Base-by-base conservation (phyloP, 495 filamentous ascomycete species). In the Entonaema liquescens region DNA sequence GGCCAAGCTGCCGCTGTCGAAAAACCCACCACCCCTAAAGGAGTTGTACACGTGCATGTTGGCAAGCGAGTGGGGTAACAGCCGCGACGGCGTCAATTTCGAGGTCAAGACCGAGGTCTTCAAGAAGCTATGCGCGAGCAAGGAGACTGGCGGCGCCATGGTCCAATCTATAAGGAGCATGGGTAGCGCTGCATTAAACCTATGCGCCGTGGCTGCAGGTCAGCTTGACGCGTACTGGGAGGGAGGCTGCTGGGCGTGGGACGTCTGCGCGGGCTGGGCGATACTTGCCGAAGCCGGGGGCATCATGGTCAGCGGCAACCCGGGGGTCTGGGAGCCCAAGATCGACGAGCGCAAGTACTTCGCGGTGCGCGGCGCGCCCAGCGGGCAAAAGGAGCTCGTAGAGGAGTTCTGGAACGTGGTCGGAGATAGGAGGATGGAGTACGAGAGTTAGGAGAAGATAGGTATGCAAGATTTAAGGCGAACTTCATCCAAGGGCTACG, bases 201-300 rank as follows among this genome's bases (percentile, higher is more conserved):
- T 96, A 15, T 95, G 92, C 62, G 86, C 83, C n/a, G 90, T 94
- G 44, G 94, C 94, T 15, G 84, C 87, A 1, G 95, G 94, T 1
- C 86, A 88, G 71, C 68, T 95, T 31, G 94, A 98, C 80, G 59
- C 89, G 31, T 97, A 96, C 72, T 98, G 95, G 94, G 94, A 98
- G 74, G 93, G 92, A 13, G 94, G 95, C 7, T 95, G 92, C 77
- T 97, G 93, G 91, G 92, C 92, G 28, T 97, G 94, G 94, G 94
- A 98, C 81, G 93, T 97, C 12, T 91, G 90, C 71, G 94, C 95
- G 7, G 95, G 89, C 0, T 97, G 94, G 95, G 89, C 94, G 31
- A 92, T 98, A 70, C 80, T 98, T 17, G 83, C 81, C 21, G 95
- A 98, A 80, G 92, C 93, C 0, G 95, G 94, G 0, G 94, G 94